Conservation (phyloP, 495 filamentous ascomycete genomes). For the Penicillium salamii region DNA sequence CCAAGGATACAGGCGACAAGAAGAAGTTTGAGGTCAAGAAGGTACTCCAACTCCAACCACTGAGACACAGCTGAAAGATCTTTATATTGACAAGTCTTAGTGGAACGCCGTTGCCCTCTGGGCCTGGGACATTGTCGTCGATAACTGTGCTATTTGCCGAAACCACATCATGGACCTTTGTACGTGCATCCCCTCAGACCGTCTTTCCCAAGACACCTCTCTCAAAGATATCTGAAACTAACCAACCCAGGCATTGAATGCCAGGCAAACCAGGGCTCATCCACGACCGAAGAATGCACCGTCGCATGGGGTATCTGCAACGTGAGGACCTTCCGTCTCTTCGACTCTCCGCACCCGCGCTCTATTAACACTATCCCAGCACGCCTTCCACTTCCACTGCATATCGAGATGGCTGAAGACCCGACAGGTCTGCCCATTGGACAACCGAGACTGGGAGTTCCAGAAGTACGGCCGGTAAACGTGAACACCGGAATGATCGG, state of each 20-base stretch:
- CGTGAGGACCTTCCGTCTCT: slow-evolving; percentile 50
- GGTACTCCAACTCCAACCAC: slow-evolving; percentile 46
- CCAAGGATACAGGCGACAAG: slow-evolving; percentile 67
- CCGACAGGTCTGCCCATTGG: slow-evolving; percentile 96
- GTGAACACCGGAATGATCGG: background rate
- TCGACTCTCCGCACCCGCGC: background rate
- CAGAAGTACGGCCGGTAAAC: slow-evolving; percentile 90
- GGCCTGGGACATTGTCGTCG: slow-evolving; percentile 99
- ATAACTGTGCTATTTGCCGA: slow-evolving; percentile 98
- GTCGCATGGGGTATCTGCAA: slow-evolving; percentile 99
- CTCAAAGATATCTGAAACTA: background rate
- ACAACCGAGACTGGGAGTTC: slow-evolving; percentile 99
- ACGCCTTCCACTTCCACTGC: slow-evolving; percentile 99
- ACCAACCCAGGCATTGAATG: slow-evolving; percentile 80
- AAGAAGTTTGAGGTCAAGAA: slow-evolving; percentile 99
- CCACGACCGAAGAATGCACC: slow-evolving; percentile 96
- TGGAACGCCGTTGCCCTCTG: slow-evolving; percentile 99
- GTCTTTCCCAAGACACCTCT: background rate
- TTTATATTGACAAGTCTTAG: slow-evolving; percentile 40
- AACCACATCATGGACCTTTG: slow-evolving; percentile 99
- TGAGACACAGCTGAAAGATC: slow-evolving; percentile 6
- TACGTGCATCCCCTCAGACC: slow-evolving; percentile 36
- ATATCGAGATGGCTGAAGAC: slow-evolving; percentile 99
- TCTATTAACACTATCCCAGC: slow-evolving; percentile 49
- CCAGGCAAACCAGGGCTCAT: slow-evolving; percentile 98